Base-by-base conservation (phyloP, 2,329 filamentous ascomycete species). In the Fusarium nurragi region DNA sequence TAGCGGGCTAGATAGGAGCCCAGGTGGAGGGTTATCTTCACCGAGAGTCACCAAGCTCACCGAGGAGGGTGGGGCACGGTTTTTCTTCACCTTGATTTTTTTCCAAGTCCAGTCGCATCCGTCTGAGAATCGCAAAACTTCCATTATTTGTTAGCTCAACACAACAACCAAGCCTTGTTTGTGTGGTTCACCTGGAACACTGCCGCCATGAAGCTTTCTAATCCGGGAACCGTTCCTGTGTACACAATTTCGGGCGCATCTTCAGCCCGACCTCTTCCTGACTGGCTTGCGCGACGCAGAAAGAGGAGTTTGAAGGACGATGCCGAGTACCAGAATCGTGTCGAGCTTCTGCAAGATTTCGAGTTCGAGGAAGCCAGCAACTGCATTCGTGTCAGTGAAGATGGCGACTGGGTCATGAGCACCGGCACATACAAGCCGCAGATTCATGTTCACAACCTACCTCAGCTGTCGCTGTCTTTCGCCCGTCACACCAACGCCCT, bases 351-450 rank as follows among this genome's bases (percentile, higher is more conserved):
- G 34, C 95, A 99, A 74, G 95, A 99, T 75, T 99, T 99, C 77
- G 94, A 96, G 74, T 98, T 99, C 73, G 94, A 97, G 73, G 94
- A 97, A 79, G 94, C 96, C 37, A 97, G 93, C 75, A 88, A 90
- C 69, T 97, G 94, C 75, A 88, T 99, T 64, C 87, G 93, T 46
- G 87, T 95, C 64, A 97, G 92, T 71, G 94, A 97, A 57, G 95
- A 99, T 86, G 94, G 94, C 45, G 90, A 98, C 75, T 99, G 95
- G 94, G 88, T 95, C 37, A 95, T 97, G 92, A 96, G 92, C 73
- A 96, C 94, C 49, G 93, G 93, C 81, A 89, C 87, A 51, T 90
- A 88, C 77, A 87, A 83, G 77, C 82, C 78, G 45, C 77, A 79
- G 60, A 97, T 98, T 58, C 95, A 98, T 75, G 90, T 92, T n/a